Evolutionary conservation across 2,329 filamentous ascomycete genomes (phyloP), one percentile per base, ranked within the genome.

Genomic region (Neofusicoccum umdonicola): DNA sequence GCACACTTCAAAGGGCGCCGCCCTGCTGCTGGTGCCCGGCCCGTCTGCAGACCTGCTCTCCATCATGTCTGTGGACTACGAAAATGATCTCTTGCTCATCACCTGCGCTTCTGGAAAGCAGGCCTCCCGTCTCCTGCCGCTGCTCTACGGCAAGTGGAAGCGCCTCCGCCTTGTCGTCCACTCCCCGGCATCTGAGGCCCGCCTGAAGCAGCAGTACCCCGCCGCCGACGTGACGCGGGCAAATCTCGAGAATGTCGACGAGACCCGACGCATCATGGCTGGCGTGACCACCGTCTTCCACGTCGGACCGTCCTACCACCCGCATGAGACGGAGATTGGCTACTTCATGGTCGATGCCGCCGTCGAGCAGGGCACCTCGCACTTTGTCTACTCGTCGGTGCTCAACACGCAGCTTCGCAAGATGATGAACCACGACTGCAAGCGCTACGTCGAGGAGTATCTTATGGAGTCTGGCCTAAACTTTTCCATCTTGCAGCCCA

Each of bases 31-130:
- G 13, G 34, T 15, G 27, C 54, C 13, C 39, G 22, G 13, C 15
- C 15, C 39, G 27, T n/a, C n/a, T n/a, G 6, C 8, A 15, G 15
- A 45, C 3, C 9, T 69, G 68, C 6, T n/a, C 27, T 8, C 66
- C 65, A 17, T 65, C 67, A 69, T 69, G 68, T 54, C 67, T 48
- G 66, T 67, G 56, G 42, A 74, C 50, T 66, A 65, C 37, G 65
- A 67, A 9, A 72, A 71, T 22, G 74, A 78, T 47, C 48, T 78
- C 41, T 66, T 80, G 34, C 72, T 78, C 35, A 66, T 80, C 31
- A 79, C 76, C 42, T 76, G 72, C 62, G 76, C 78, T 4, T 72
- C 71, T 22, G 77, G 78, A 51, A 78, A 78, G 58, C 78, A 79
- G 68, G 70, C 71, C 66, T 66, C 69, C 7, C 67, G 68, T 2